Conservation (phyloP, 2,329 filamentous ascomycete species). For the Cadophora sp. region DNA sequence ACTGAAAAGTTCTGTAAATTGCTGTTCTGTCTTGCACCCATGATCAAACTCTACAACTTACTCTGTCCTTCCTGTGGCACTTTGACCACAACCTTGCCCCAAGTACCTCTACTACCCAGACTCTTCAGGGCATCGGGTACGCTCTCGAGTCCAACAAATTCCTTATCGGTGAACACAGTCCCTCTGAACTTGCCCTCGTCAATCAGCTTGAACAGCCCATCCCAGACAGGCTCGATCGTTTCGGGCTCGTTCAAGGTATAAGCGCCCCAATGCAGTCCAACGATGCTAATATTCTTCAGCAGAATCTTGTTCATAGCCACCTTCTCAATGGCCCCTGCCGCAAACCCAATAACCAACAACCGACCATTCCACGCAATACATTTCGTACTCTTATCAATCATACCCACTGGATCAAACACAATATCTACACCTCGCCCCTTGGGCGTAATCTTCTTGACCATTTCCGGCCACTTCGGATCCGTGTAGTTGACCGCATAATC, state of each 20-base stretch:
- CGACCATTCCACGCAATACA: conserved; percentile 94
- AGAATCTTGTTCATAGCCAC: conserved; percentile 91
- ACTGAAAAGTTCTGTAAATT: too few species aligned
- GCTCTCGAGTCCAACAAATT: conserved; percentile 82
- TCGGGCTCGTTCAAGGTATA: conserved; percentile 78
- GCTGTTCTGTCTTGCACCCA: too few species aligned
- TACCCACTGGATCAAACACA: conserved; percentile 91
- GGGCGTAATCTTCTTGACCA: conserved; percentile 80
- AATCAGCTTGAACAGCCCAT: conserved; percentile 80
- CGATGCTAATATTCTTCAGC: conserved; percentile 89
- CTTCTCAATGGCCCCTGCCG: conserved; percentile 86
- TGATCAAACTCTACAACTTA: conserved; percentile 52
- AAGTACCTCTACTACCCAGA: conserved; percentile 81
- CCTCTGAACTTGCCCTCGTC: conserved; percentile 78
- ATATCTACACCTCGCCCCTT: conserved; percentile 78
- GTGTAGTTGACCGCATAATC: conserved; percentile 84
- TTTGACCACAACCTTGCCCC: conserved; percentile 95
- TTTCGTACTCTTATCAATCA: conserved; percentile 87
- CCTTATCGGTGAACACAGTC: conserved; percentile 82
- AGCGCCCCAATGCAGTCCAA: conserved; percentile 91
- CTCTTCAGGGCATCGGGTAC: conserved; percentile 79
- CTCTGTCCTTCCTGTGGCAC: conserved; percentile 71
- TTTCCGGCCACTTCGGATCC: conserved; percentile 64
- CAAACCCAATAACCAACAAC: conserved; percentile 88
- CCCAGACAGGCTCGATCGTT: conserved; percentile 77